Evolutionary conservation across 345 rosid species (phyloP).

Genomic region (Erucastrum elatum): DNA sequence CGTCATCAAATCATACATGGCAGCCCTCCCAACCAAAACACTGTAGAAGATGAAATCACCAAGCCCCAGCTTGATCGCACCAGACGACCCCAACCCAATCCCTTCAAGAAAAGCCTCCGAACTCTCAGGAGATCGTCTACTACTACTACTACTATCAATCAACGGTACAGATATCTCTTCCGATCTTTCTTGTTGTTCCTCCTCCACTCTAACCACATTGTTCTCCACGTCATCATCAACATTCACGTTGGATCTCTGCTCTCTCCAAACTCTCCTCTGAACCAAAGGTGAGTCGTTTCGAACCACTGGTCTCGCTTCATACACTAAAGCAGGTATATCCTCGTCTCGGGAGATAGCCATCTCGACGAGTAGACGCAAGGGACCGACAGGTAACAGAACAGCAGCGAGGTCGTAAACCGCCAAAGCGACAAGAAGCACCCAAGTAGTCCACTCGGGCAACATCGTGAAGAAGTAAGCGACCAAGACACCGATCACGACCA

Average conservation of each 20-base stretch:
- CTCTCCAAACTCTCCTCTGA: slow-evolving; percentile 84
- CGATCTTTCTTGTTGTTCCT: slow-evolving; percentile 38
- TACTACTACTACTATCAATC: slow-evolving; percentile 43
- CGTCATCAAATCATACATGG: slow-evolving; percentile 93
- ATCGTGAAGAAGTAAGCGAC: slow-evolving; percentile 94
- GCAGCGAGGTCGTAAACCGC: slow-evolving; percentile 92
- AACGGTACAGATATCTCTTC: slow-evolving; percentile 62
- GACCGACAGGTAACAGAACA: slow-evolving; percentile 90
- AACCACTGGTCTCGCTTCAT: slow-evolving; percentile 81
- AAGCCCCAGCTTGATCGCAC: slow-evolving; percentile 88
- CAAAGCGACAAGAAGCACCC: slow-evolving; percentile 80
- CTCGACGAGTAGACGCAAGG: slow-evolving; percentile 83
- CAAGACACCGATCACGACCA: slow-evolving; percentile 78
- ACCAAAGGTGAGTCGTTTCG: slow-evolving; percentile 42
- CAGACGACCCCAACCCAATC: slow-evolving; percentile 83
- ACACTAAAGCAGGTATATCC: slow-evolving; percentile 92
- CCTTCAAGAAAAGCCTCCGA: slow-evolving; percentile 72
- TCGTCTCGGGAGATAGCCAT: slow-evolving; percentile 95
- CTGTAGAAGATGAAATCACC: slow-evolving; percentile 97
- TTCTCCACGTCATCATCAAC: slow-evolving; percentile 30
- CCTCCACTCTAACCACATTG: slow-evolving; percentile 40
- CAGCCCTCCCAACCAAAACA: slow-evolving; percentile 91
- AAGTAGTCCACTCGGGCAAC: slow-evolving; percentile 95
- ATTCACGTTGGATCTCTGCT: slow-evolving; percentile 36
- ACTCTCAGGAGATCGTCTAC: slow-evolving; percentile 34